Conservation (phyloP, 1,284 basidiomycete genomes). For the Pterula multifida region DNA sequence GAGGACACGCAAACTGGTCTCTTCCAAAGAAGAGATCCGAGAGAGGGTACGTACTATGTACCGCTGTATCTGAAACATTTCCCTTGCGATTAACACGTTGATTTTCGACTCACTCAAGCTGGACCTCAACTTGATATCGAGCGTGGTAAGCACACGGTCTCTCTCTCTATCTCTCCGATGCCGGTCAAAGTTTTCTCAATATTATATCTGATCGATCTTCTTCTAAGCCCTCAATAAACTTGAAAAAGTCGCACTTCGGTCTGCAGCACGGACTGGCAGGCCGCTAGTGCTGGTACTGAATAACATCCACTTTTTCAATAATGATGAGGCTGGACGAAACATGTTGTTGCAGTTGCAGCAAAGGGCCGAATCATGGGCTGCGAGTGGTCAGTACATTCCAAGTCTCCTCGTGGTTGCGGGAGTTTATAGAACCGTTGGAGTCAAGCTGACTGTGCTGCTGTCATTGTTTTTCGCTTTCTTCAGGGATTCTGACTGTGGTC, state of each 20-base stretch:
- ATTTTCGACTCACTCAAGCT: constrained; percentile 23
- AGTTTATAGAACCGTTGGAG: too few relatives aligned
- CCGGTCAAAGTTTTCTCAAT: neutral
- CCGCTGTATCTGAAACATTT: too few relatives aligned
- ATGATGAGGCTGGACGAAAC: constrained; percentile 66
- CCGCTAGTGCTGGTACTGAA: constrained; percentile 74
- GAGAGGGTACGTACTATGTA: constrained; percentile 60
- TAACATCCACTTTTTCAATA: constrained; percentile 69
- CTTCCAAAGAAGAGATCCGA: constrained; percentile 74
- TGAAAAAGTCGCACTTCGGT: constrained; percentile 73
- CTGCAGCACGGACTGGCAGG: constrained; percentile 39
- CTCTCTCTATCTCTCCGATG: constrained; percentile 3
- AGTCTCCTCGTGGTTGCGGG: constrained; percentile 5
- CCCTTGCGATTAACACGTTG: too few relatives aligned
- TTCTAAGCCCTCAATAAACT: constrained; percentile 63
- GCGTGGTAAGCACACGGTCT: constrained; percentile 41
- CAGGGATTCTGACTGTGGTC: constrained; percentile 68
- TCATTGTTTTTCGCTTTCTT: neutral
- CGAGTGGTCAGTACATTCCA: constrained; percentile 41
- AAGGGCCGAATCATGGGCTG: constrained; percentile 75
- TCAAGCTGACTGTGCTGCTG: too few relatives aligned
- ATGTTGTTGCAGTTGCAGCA: constrained; percentile 78
- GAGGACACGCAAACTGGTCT: constrained; percentile 71
- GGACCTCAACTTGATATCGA: constrained; percentile 78
- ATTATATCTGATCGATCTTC: constrained; percentile 1